Evolutionary conservation across 306 rosid species (phyloP).

Genomic region (Benincasa hispida): DNA sequence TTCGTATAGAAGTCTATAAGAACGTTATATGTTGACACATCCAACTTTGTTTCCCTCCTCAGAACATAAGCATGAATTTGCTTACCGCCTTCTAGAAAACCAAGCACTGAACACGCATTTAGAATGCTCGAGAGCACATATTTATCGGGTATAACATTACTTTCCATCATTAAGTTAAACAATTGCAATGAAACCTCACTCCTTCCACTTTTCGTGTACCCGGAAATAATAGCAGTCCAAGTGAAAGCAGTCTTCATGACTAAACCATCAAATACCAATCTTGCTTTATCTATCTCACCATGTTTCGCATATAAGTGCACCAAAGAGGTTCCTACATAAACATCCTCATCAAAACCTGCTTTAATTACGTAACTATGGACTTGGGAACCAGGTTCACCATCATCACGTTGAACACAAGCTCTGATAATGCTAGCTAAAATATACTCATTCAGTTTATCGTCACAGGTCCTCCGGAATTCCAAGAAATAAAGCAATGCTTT

Average conservation of each 20-base stretch:
- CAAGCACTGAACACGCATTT: conserved; percentile 57
- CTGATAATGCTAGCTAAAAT: conserved; percentile 55
- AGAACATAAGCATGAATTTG: conserved; percentile 66
- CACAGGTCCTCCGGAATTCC: conserved; percentile 29
- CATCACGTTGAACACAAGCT: conserved; percentile 51
- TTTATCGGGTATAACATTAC: conserved; percentile 38
- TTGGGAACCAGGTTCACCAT: conserved; percentile 35
- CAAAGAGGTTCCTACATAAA: conserved; percentile 75
- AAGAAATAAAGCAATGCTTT: conserved; percentile 46
- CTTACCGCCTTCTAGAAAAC: conserved; percentile 59
- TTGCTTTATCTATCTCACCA: conserved; percentile 48
- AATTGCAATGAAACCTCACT: conserved; percentile 54
- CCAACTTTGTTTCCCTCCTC: conserved; percentile 53
- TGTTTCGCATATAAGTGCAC: conserved; percentile 56
- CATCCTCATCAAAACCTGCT: conserved; percentile 51
- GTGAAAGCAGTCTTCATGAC: conserved; percentile 43
- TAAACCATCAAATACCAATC: conserved; percentile 47
- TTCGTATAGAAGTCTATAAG: conserved; percentile 65
- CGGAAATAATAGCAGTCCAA: conserved; percentile 69
- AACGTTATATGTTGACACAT: conserved; percentile 58
- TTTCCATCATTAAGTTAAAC: conserved; percentile 51
- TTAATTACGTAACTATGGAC: conserved; percentile 49
- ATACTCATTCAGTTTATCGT: conserved; percentile 47
- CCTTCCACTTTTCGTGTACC: conserved; percentile 52
- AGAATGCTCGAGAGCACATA: conserved; percentile 70